Base-by-base conservation (phyloP, 2,329 filamentous ascomycete species). In the Lasiodiplodia sp. region DNA sequence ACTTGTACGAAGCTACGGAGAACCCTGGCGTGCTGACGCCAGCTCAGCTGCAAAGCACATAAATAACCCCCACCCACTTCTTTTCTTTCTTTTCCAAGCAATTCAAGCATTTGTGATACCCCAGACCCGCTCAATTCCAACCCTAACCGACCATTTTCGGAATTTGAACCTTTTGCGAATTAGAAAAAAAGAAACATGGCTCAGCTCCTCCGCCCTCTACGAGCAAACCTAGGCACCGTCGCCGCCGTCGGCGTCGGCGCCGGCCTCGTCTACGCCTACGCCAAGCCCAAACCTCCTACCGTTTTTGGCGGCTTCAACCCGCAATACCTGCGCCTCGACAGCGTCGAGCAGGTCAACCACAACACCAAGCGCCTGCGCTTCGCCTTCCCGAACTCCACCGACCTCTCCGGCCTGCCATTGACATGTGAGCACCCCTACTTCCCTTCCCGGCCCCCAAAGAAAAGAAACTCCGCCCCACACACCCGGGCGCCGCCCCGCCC, bases 341-440 rank as follows among this genome's bases (percentile, higher is more conserved):
- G 52, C 53, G 52, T 51, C 44, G 66, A 71, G 49, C 44, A 66
- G 8, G 40, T 71, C 51, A 68, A 18, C 58, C 58, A 68, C 28
- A 65, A 71, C 38, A 70, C 66, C n/a, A 71, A 71, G 51, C 58
- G 47, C 28, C 55, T 70, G 14, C 57, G 64, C n/a, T 71, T 71
- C 60, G 63, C 56, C 31, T 44, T 71, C 16, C 68, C 68, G 28
- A 53, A 66, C 51, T 44, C 69, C 4, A 21, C 25, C 25, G 62
- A 60, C 18, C 40, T 40, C 10, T 53, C 56, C 25, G 70, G 70
- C 25, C 53, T 71, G 12, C 70, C 77, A 0, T 73, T 87, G 14
- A 85, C 85, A 0, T 87, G 84, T 85, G 72, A 74, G 79, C n/a
- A n/a, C n/a, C n/a, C n/a, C n/a, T n/a, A n/a, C n/a, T n/a, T 71